A percentile compares a stretch with the other conserved stretches of the same genome.
phyloP scores from a whole-genome alignment of 2,329 filamentous ascomycete species.

The Aspergillus sp. region DNA sequence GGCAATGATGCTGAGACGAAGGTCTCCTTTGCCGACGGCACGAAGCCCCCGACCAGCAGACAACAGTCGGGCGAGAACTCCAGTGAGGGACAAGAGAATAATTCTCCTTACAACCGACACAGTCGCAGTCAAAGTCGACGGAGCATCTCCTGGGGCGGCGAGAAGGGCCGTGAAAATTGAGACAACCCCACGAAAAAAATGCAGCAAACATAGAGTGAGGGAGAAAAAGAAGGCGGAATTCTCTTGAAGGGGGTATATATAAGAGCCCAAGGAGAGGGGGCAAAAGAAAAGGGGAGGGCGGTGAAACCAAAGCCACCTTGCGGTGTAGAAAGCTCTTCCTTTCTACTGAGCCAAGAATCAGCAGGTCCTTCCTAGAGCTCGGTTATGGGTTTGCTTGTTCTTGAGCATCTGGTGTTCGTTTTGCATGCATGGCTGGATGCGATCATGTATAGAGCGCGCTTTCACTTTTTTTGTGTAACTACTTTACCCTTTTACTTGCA shows the following conservation, averaged over 20 bases:
- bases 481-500: background rate
- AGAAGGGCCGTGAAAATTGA: slow-evolving; percentile 10
- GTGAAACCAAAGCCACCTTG: background rate
- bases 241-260: background rate
- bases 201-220: background rate
- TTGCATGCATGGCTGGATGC: slow-evolving; percentile 1
- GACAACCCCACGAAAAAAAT: background rate
- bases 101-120: slow-evolving; percentile 2
- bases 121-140: slow-evolving; percentile 6
- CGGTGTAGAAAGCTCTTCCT: background rate
- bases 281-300: background rate
- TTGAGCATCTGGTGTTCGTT: background rate
- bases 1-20: slow-evolving; percentile 29
- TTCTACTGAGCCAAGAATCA: background rate
- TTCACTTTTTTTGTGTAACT: slow-evolving; percentile 8
- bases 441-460: slow-evolving; percentile 4
- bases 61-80: background rate
- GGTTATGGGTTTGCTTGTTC: background rate
- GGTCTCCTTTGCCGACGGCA: slow-evolving; percentile 38
- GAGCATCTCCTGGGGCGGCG: slow-evolving; percentile 8
- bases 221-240: too few species aligned
- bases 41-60: slow-evolving; percentile 27
- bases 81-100: slow-evolving; percentile 1
- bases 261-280: background rate
- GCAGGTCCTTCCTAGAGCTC: background rate